Evolutionary conservation across 2,329 filamentous ascomycete genomes (phyloP), one percentile per base, ranked within the genome.

Genomic region (Didymella lethalis): DNA sequence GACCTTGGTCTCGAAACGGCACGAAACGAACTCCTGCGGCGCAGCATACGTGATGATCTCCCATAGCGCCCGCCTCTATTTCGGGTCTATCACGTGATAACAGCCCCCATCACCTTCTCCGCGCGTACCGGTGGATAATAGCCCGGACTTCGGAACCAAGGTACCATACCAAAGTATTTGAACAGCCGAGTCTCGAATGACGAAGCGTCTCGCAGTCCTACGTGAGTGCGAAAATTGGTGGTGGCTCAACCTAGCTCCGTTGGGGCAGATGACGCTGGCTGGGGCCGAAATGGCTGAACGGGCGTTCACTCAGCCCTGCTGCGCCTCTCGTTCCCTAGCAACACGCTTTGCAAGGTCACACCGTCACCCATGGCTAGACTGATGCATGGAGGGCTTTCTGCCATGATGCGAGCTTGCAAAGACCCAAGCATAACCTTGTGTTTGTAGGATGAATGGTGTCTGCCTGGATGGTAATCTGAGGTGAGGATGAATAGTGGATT

Each of bases 371-470:
- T 18, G 38, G 20, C 10, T 14, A 43, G 40, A 48, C 68, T 68
- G 72, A 72, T 71, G n/a, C 45, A 7, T 5, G 10, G 1, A 18
- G n/a, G 23, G 59, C 56, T 72, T 72, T 72, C 67, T 73, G 70
- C 69, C 70, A 47, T 44, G 43, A 45, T n/a, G 16, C 4, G 7
- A 16, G 16, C 7, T 32, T 4, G 32, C 32, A 16, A 59, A 54
- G 56, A 67, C 63, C 64, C 65, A 26, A 48, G 68, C 67, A 68
- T 63, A 63, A 65, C 67, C 69, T 62, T 68, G 70, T 54, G 58
- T 51, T 47, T 28, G 31, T 48, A 43, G 51, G 40, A 46, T 40
- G 41, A 14, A 14, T 41, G 31, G 41, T 25, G 41, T 25, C 41
- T 20, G 23, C 18, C 29, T 38, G 45, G 29, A 32, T 32, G 31